Base-by-base conservation (phyloP, 768 basidiomycete genomes). In the Mycena olivaceomarginata region DNA sequence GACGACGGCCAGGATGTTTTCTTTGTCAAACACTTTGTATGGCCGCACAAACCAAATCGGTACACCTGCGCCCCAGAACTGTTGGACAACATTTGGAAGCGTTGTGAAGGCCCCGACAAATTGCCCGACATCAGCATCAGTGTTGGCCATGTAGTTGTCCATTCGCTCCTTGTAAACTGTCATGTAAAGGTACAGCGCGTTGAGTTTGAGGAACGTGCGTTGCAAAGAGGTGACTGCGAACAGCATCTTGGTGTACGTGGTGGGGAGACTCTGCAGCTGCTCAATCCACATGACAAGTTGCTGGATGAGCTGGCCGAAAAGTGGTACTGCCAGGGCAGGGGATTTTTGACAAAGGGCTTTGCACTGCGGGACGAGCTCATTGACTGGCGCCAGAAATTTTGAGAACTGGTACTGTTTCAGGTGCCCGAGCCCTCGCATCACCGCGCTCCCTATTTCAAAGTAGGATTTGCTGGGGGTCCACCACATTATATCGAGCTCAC, bases 11-110 rank as follows among this genome's bases (percentile, higher is more conserved):
- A 51, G 16, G n/a, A 71, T 71, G 6, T 63, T 71, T 22, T 63
- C 70, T 6, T 7, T 3, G 37, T 51, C 70, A 39, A 71, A 71
- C 4, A 64, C 37, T 2, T 63, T 0, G 2, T 2, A 6, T 2
- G 60, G 60, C 5, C 70, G 60, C 1, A 71, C 5, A 25, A 71
- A 64, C 70, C 70, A 71, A 13, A 71, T 39, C 5, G 70, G 70
- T 1, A 71, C 1, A 39, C 48, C 1, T 3, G 70, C 70, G 0
- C 46, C 25, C 70, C 70, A 71, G 8, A 71, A 39, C 37, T 64
- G 70, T 20, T 71, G 70, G 20, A 37, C 70, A 22, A 71, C 46
- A 0, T 1, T 15, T 1, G 70, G 70, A 2, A 8, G 10, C 6
- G n/a, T 10, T 13, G 62, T 64, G 39, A 71, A 71, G 2, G 70